Base-by-base conservation (phyloP, 805 yeast genomes). In the Ogataea henricii region DNA sequence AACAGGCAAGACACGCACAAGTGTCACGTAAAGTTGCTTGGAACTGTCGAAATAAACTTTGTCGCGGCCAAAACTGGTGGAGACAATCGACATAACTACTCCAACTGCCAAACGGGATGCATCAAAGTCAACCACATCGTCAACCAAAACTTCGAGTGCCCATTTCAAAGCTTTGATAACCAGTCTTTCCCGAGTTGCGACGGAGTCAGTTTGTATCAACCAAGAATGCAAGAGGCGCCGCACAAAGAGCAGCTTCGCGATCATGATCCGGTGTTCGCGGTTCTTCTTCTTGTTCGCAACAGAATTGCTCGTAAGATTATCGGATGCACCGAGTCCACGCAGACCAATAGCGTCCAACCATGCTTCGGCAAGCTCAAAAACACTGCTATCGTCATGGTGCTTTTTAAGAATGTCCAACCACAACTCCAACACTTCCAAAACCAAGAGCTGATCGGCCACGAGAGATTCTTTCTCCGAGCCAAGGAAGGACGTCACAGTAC, bases 31-130 rank as follows among this genome's bases (percentile, higher is more conserved):
- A 3, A 69, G 57, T 41, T 72, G 64, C 6, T 64, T 70, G 5
- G 64, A 61, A 7, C 63, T 60, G 21, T 67, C 65, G 12, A 60
- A 56, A 12, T 60, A 62, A 8, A 52, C 45, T 18, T 45, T 55
- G 4, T 57, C 53, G 3, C 25, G 18, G 9, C 67, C 67, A 47
- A 57, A 63, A 22, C 58, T 49, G 5, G 54, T 33, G 2, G 58
- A 51, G 49, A 82, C 70, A 25, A 79, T 71, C 14, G 83, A 72
- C 34, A 82, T 67, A 57, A 85, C 60, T 20, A 83, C 71, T 17
- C 84, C 78, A 47, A 79, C 74, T 0, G 90, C 85, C 52, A 87
- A 67, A 64, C 95, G 74, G 1, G 83, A 62, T 14, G 85, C 78
- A 37, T 82, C 87, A 20, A 81, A 55, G 57, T 80, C 87, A 36